Conservation (phyloP, 179 eudicot genomes). For the Sideroxylon spinosum region DNA sequence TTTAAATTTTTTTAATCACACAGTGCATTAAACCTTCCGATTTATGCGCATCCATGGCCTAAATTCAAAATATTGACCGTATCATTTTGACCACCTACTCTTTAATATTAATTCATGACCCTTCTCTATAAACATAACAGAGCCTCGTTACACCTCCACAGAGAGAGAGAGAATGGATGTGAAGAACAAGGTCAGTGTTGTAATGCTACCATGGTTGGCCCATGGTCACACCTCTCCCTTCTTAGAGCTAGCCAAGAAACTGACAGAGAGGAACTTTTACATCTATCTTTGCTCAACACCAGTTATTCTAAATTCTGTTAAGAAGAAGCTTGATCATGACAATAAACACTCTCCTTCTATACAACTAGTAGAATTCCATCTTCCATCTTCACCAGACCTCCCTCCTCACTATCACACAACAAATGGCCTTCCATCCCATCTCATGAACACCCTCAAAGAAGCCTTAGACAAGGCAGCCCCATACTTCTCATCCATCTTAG, state of each 20-base stretch:
- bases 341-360: background rate
- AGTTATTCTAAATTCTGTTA: background rate
- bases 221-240: conserved; percentile 10
- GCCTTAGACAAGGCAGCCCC: background rate
- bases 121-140: background rate
- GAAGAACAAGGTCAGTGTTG: background rate
- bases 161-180: background rate
- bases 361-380: conserved; percentile 9
- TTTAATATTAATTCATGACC: too few relatives aligned
- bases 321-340: background rate
- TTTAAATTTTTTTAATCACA: too few relatives aligned
- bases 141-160: too few relatives aligned
- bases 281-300: conserved; percentile 10
- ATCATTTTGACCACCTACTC: too few relatives aligned
- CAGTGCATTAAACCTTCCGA: too few relatives aligned
- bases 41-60: too few relatives aligned
- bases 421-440: conserved; percentile 6
- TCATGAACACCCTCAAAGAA: background rate
- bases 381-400: background rate
- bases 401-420: conserved; percentile 14
- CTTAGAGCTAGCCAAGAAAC: conserved; percentile 9
- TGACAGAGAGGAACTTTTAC: background rate
- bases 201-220: conserved; percentile 12
- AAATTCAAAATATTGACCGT: too few relatives aligned
- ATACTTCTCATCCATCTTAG: background rate